phyloP scores from a whole-genome alignment of 306 rosid genomes.

The Ziziphus jujuba region DNA sequence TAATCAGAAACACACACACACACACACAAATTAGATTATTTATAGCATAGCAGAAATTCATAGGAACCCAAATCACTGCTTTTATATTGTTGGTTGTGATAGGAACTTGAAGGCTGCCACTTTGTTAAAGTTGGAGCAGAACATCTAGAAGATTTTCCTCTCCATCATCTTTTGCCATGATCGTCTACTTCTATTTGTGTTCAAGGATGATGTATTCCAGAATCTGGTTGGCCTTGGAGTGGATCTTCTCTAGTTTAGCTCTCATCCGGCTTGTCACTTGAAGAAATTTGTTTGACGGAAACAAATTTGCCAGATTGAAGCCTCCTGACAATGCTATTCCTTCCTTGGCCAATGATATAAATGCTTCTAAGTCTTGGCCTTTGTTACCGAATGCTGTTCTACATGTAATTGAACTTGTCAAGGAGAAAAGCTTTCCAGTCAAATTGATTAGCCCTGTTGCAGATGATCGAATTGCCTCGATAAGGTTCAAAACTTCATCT shows the following conservation, averaged over 20 bases:
- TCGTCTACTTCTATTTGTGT: neutral
- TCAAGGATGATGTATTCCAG: conserved; percentile 21
- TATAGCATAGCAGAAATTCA: neutral
- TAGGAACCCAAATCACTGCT: conserved; percentile 5
- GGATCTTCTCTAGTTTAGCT: conserved; percentile 19
- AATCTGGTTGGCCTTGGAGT: conserved; percentile 7
- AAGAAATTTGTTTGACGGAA: conserved; percentile 24
- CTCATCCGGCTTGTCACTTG: conserved; percentile 11
- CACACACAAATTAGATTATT: too few relatives aligned
- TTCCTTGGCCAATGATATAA: neutral
- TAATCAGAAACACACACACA: too few relatives aligned
- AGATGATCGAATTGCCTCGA: conserved; percentile 16
- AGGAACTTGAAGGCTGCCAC: neutral
- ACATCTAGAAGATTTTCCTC: conserved; percentile 21
- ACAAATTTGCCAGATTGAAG: conserved; percentile 20
- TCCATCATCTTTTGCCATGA: neutral
- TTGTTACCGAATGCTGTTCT: conserved; percentile 24
- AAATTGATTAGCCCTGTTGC: conserved; percentile 20
- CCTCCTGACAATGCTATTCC: conserved; percentile 6
- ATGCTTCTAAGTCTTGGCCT: conserved; percentile 15
- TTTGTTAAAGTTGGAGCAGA: neutral
- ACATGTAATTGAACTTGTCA: neutral
- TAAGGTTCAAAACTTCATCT: conserved; percentile 34
- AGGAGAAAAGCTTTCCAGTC: neutral
- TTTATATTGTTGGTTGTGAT: conserved; percentile 9